Conservation (phyloP, 495 filamentous ascomycete species). For the Astrothelium macrocarpum region DNA sequence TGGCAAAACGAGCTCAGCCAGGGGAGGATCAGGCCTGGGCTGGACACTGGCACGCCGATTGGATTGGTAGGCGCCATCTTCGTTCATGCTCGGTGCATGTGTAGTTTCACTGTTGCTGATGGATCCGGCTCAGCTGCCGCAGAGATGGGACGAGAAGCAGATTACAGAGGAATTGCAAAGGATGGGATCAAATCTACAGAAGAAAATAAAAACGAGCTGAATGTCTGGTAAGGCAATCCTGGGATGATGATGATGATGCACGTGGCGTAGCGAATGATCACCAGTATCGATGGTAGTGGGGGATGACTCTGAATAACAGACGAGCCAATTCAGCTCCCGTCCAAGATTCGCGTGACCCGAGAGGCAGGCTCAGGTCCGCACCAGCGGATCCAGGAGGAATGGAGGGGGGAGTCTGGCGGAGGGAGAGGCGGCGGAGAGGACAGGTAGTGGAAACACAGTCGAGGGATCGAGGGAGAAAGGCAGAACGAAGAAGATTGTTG, state of each 20-base stretch:
- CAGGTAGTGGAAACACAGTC: neutral
- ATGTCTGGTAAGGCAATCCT: neutral
- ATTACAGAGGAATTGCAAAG: neutral
- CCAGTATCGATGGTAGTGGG: conserved; percentile 2
- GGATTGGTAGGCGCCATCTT: neutral
- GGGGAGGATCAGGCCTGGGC: neutral
- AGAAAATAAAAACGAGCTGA: neutral
- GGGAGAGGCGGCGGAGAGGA: neutral
- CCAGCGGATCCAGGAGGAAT: too few species aligned
- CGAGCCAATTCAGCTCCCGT: neutral
- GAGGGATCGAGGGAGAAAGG: neutral
- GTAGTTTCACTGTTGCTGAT: conserved; percentile 1
- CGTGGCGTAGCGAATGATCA: neutral
- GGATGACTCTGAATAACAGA: neutral
- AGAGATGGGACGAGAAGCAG: neutral
- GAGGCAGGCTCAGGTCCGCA: neutral
- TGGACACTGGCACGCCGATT: conserved; percentile 1
- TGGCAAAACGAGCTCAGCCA: neutral
- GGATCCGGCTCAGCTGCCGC: neutral
- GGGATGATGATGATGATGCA: neutral
- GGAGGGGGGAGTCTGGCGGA: neutral
- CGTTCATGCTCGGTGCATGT: conserved; percentile 1
- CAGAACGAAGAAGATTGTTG: neutral
- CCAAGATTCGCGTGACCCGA: neutral
- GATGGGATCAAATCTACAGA: neutral